Evolutionary conservation across 345 rosid genomes (phyloP), one percentile per base, ranked within the genome.

Genomic region (Arabidopsis arenosa): DNA sequence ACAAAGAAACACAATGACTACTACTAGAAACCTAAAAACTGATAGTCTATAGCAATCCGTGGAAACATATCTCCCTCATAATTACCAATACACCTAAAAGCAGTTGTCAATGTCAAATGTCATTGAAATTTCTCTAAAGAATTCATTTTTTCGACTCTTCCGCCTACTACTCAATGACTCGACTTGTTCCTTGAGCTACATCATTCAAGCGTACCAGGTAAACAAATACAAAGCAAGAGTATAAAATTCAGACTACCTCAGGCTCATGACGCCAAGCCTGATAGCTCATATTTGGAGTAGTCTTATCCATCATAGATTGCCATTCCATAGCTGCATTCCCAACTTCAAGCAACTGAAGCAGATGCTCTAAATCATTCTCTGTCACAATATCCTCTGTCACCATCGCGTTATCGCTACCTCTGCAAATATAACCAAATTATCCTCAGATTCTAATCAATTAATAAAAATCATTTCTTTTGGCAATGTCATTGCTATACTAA

Each of bases 181-280:
- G 5, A 5, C 53, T 37, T 14, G 15, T 66, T 48, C 66, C 32
- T 15, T 14, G 2, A 45, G 47, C 2, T 54, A 43, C 39, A 74
- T 74, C 30, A 51, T 57, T 36, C 66, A 59, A 7, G 6, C 1
- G 1, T 45, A n/a, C 58, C 41, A 60, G 9, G 14, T n/a, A 41
- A 59, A 68, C 30, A 0, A 0, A 40, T 3, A 56, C 14, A 39
- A 48, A 58, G 48, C 55, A 66, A 65, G 57, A 66, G 6, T 5
- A 3, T 0, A 1, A 47, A 64, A 78, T 14, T 15, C 54, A 60
- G 64, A 23, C 70, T 86, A 95, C 97, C 93, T 83, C 88, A 53
- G 98, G 95, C 70, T 96, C 99, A 73, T 85, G 87, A 28, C 91
- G 97, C 99, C 98, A 96, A 72, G 97, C 98, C 70, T 88, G 92